phyloP scores from a whole-genome alignment of 331 rosid genomes.

The Ulmus americana region DNA sequence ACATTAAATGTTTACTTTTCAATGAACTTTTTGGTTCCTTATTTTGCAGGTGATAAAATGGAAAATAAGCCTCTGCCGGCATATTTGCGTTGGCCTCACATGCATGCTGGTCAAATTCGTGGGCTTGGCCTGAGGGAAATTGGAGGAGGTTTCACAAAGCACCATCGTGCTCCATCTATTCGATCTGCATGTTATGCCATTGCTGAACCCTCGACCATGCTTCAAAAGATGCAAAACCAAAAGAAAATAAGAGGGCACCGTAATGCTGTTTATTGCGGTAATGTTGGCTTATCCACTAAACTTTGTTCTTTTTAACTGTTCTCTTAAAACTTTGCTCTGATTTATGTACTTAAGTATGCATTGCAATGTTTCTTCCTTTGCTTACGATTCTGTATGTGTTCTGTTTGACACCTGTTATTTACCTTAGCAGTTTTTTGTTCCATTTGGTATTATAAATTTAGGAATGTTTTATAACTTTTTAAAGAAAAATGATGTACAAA shows the following conservation, averaged over 20 bases:
- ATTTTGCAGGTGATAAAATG: slow-evolving; percentile 49
- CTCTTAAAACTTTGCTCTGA: neutral
- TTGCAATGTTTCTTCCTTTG: slow-evolving; percentile 4
- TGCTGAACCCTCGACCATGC: slow-evolving; percentile 83
- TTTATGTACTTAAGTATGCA: neutral
- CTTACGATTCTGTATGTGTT: neutral
- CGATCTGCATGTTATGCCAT: slow-evolving; percentile 87
- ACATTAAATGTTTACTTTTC: neutral
- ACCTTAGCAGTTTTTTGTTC: neutral
- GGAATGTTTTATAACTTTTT: neutral
- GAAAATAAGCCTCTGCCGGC: slow-evolving; percentile 47
- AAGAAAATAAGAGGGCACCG: slow-evolving; percentile 87
- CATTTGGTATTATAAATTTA: neutral
- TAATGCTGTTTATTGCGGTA: slow-evolving; percentile 90
- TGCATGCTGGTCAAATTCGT: slow-evolving; percentile 79
- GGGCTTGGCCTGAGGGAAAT: slow-evolving; percentile 74
- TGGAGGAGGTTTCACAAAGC: slow-evolving; percentile 82
- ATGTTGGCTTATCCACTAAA: slow-evolving; percentile 24
- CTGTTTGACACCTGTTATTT: neutral
- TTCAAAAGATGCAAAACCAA: slow-evolving; percentile 75
- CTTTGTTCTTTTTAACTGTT: neutral
- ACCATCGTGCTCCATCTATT: slow-evolving; percentile 78
- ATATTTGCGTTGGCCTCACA: slow-evolving; percentile 81
- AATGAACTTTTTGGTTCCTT: slow-evolving; percentile 20
- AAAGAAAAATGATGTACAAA: slow-evolving; percentile 2